Base-by-base conservation (phyloP, 148 eudicot genomes). In the Fallopia convolvulus region DNA sequence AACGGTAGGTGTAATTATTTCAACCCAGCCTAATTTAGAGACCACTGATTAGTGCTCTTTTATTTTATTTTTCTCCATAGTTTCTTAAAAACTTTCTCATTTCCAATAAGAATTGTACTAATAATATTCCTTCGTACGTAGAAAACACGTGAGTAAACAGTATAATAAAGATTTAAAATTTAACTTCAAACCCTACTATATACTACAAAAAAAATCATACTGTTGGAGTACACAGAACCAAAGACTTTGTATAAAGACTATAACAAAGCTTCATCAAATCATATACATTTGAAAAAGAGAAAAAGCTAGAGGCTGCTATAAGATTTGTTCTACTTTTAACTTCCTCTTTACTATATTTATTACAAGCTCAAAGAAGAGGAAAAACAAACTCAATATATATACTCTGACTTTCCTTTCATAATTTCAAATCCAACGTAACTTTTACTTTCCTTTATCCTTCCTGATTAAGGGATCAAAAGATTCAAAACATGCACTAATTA, bases 241-340 rank as follows among this genome's bases (percentile, higher is more conserved):
- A 21, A 60, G 66, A 21, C 21, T 58, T 2, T 21, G 8, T 20
- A 5, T 20, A 26, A 60, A 10, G 66, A 60, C 33, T 60, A n/a
- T n/a, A 18, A 23, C 66, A 60, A 60, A 60, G 32, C 32, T 60
- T 20, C 30, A 60, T 60, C 33, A 21, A 21, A 60, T 23, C 30
- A 60, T 18, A 26, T 26, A 23, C 66, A 21, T 26, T 21, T 20
- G 0, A n/a, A 21, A 60, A 60, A 60, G 32, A 8, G 66, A 33
- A 60, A 60, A 60, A 60, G 66, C 66, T 60, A 60, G 32, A 60
- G 66, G 66, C 66, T 60, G 66, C 32, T 4, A 23, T 23, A 60
- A 60, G 66, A 60, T 60, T 60, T 60, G 32, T 21, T 60, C 33
- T 26, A 23, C 66, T 60, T 60, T 60, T 60, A 60, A 8, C 66